A percentile compares a stretch with the other conserved stretches of the same genome.
Evolutionary conservation across 257 asterid genomes (phyloP).

Genomic region (Plantago ovata): DNA sequence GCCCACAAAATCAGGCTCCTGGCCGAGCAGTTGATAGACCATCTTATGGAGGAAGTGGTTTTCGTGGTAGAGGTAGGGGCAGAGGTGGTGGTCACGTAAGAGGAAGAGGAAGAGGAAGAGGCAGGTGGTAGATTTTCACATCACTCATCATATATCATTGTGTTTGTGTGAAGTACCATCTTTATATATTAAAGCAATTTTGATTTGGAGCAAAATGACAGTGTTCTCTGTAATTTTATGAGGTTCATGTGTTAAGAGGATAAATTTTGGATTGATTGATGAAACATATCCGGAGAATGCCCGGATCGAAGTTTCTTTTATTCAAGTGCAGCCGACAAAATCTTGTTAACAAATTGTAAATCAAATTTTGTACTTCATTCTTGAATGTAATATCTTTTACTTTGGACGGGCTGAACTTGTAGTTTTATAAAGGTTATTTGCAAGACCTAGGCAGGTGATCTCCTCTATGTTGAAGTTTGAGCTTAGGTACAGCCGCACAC

Average conservation of each 20-base stretch:
- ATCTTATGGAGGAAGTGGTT: slow-evolving; percentile 48
- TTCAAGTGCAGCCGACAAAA: too few relatives aligned
- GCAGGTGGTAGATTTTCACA: slow-evolving; percentile 30
- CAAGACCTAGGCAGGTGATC: too few relatives aligned
- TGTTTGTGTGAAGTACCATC: not conserved
- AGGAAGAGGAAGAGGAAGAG: slow-evolving; percentile 53
- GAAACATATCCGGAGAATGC: too few relatives aligned
- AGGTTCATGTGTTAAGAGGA: not conserved
- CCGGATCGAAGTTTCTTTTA: too few relatives aligned
- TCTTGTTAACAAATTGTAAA: too few relatives aligned
- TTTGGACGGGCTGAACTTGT: too few relatives aligned
- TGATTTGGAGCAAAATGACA: slow-evolving; percentile 14
- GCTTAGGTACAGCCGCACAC: too few relatives aligned
- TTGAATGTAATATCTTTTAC: too few relatives aligned
- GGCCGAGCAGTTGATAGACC: slow-evolving; percentile 37
- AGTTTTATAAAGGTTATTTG: too few relatives aligned
- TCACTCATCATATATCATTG: slow-evolving; percentile 7
- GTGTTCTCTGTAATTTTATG: slow-evolving; percentile 1
- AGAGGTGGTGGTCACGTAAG: slow-evolving; percentile 43
- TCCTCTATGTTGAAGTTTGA: too few relatives aligned
- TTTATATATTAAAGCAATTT: slow-evolving; percentile 25
- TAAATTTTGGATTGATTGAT: not conserved
- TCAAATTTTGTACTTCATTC: too few relatives aligned
- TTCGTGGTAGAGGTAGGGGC: slow-evolving; percentile 50
- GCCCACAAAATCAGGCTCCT: slow-evolving; percentile 32